phyloP scores from a whole-genome alignment of 108 stramenopile genomes.

The Parietichytrium sp. region DNA sequence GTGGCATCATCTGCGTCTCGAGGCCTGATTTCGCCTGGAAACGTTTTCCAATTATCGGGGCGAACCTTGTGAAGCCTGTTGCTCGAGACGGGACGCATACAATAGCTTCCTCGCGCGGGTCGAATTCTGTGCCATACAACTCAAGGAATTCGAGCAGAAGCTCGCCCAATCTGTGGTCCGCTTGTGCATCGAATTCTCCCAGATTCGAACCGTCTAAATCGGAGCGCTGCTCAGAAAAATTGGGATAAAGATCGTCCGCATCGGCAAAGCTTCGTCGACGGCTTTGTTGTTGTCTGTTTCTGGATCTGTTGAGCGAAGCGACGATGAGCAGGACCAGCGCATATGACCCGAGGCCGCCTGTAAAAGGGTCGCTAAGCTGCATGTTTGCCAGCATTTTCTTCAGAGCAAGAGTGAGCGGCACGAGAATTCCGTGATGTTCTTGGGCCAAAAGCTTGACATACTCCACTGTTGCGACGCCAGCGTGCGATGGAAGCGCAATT shows the following conservation, averaged over 20 bases:
- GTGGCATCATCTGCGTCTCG: too few relatives aligned
- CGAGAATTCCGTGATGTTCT: neutral
- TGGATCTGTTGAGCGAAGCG: neutral
- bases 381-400: neutral
- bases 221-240: neutral
- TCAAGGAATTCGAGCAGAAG: conserved; percentile 8
- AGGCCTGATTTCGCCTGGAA: neutral
- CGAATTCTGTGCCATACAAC: neutral
- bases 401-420: neutral
- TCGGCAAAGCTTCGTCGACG: neutral
- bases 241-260: neutral
- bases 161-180: neutral
- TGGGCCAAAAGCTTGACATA: neutral
- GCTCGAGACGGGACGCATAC: neutral
- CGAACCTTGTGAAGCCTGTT: neutral
- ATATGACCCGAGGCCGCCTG: conserved; percentile 18
- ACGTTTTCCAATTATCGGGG: neutral
- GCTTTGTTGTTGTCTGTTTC: neutral
- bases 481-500: conserved; percentile 31
- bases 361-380: neutral
- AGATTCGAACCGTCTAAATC: neutral
- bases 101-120: neutral
- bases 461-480: neutral
- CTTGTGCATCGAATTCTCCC: neutral
- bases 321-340: conserved; percentile 7